A percentile compares a stretch with the other conserved stretches of the same genome.
Conservation (phyloP, 2,329 filamentous ascomycete genomes). For the Zymoseptoria tritici region DNA sequence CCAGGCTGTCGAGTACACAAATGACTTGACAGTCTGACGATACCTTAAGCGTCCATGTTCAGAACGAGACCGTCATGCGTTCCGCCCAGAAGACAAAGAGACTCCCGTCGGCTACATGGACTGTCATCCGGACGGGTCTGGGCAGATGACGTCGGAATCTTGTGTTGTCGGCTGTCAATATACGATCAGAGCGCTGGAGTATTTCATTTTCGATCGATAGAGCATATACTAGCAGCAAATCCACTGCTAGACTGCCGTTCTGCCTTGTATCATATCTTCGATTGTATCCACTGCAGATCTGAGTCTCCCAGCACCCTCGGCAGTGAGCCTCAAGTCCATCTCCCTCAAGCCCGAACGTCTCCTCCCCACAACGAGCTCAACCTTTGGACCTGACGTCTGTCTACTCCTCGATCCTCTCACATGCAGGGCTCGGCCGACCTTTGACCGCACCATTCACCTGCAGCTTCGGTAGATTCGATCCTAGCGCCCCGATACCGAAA, state of each 20-base stretch:
- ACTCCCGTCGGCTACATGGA: not conserved
- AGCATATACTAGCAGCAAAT: not conserved
- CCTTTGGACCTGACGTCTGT: not conserved
- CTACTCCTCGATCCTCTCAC: not conserved
- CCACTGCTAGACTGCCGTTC: not conserved
- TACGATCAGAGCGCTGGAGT: not conserved
- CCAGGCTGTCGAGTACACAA: not conserved
- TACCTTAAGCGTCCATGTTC: too few species aligned
- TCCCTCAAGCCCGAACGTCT: not conserved
- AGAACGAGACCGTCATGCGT: not conserved
- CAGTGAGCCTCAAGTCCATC: not conserved
- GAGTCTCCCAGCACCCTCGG: not conserved
- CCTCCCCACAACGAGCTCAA: too few species aligned
- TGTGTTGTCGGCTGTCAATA: not conserved
- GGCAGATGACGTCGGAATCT: not conserved
- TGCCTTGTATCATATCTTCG: not conserved
- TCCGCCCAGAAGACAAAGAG: not conserved
- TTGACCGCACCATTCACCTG: too few species aligned
- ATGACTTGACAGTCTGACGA: not conserved
- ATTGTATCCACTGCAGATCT: not conserved
- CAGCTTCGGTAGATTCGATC: too few species aligned
- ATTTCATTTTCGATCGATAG: not conserved
- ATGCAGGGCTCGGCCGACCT: too few species aligned
- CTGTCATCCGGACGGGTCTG: not conserved
- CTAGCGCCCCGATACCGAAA: too few species aligned